Evolutionary conservation across 2,329 filamentous ascomycete species (phyloP).

Genomic region (Pseudogymnoascus sp.): DNA sequence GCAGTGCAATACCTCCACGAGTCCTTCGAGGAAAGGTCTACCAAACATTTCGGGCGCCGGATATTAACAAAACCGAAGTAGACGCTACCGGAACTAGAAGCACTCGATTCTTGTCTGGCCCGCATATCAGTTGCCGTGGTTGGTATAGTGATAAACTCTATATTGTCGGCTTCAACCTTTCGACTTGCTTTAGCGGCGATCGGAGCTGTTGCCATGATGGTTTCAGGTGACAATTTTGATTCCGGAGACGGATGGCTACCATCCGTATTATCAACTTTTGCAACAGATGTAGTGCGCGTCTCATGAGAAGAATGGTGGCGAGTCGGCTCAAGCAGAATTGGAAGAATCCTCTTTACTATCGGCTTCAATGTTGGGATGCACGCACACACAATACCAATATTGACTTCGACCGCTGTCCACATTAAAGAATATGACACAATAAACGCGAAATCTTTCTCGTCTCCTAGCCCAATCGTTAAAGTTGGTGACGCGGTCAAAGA

Average conservation of each 20-base stretch:
- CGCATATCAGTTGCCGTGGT: neutral
- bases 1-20: conserved; percentile 62
- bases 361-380: conserved; percentile 85
- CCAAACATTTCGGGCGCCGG: conserved; percentile 57
- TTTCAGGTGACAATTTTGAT: neutral
- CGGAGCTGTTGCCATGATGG: neutral
- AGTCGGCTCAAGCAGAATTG: conserved; percentile 10
- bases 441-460: conserved; percentile 45
- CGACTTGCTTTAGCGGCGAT: neutral
- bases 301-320: neutral
- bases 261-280: neutral
- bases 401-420: conserved; percentile 88
- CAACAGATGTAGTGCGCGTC: neutral
- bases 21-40: conserved; percentile 52
- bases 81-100: conserved; percentile 24
- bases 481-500: neutral
- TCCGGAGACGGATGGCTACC: neutral
- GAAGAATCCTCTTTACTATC: conserved; percentile 46
- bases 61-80: conserved; percentile 72
- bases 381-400: conserved; percentile 76
- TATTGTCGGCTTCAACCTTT: conserved; percentile 20
- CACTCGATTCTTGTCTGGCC: conserved; percentile 8
- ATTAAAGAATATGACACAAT: conserved; percentile 77
- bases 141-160: conserved; percentile 25
- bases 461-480: neutral